Conservation (phyloP, 768 basidiomycete genomes). For the Mycena venus region DNA sequence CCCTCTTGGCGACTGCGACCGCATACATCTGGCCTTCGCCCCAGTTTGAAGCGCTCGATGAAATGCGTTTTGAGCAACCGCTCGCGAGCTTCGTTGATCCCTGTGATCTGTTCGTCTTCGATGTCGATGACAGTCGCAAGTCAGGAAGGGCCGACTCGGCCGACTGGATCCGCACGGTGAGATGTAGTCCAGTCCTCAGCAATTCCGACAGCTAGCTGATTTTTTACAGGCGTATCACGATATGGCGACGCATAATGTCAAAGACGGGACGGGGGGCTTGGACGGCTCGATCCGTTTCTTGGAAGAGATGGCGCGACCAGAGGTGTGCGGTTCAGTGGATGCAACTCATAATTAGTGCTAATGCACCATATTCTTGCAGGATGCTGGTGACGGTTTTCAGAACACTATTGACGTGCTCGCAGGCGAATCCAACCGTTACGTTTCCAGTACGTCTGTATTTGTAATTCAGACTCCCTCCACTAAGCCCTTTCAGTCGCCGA, state of each 20-base stretch:
- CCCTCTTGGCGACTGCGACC: background rate
- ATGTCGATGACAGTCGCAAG: background rate
- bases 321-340: background rate
- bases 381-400: background rate
- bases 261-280: constrained; percentile 40
- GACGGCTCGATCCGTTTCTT: constrained; percentile 42
- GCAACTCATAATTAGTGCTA: background rate
- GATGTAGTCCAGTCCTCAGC: background rate
- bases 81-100: background rate
- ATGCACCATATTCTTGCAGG: background rate
- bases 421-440: background rate
- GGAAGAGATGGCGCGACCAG: constrained; percentile 12
- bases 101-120: background rate
- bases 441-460: background rate
- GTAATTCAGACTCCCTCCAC: background rate
- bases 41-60: constrained; percentile 7
- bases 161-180: constrained; percentile 17
- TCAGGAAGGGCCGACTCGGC: background rate
- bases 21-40: constrained; percentile 8
- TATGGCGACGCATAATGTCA: constrained; percentile 39
- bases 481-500: constrained; percentile 10
- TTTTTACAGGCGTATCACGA: constrained; percentile 39
- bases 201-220: background rate
- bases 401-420: background rate
- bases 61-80: background rate